Conservation (phyloP, 805 yeast genomes). For the Brettanomyces nanus region DNA sequence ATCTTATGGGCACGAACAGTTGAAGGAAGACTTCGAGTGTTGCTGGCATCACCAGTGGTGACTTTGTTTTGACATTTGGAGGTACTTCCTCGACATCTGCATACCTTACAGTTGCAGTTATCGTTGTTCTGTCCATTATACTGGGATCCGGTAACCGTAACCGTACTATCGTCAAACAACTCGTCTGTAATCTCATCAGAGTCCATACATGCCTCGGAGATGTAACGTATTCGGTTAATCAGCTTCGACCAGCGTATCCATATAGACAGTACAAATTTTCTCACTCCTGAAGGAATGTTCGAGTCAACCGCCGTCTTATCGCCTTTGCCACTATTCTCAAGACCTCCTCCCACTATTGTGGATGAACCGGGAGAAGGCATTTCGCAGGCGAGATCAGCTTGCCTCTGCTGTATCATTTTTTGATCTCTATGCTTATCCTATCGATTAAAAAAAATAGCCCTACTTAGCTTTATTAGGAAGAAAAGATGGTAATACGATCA, state of each 20-base stretch:
- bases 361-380: no score
- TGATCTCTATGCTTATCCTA: no score
- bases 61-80: not conserved
- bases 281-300: no score
- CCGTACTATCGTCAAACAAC: slow-evolving; percentile 31
- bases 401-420: no score
- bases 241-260: slow-evolving; percentile 31
- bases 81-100: not conserved
- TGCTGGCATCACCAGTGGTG: not conserved
- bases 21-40: not conserved
- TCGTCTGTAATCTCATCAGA: slow-evolving; percentile 44
- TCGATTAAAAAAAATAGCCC: no score
- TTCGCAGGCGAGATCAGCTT: no score
- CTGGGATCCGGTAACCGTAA: slow-evolving; percentile 2
- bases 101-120: not conserved
- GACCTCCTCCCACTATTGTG: no score
- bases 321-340: no score
- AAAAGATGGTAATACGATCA: no score
- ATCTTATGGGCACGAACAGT: not conserved
- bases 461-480: no score
- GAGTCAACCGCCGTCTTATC: no score
- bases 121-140: slow-evolving; percentile 1
- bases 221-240: slow-evolving; percentile 15
- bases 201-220: slow-evolving; percentile 42
- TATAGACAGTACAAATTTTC: slow-evolving; percentile 21